Percentiles rank a stretch among this genome's conserved stretches.
phyloP scores from a whole-genome alignment of 768 basidiomycete genomes.

The Trametes villosa region DNA sequence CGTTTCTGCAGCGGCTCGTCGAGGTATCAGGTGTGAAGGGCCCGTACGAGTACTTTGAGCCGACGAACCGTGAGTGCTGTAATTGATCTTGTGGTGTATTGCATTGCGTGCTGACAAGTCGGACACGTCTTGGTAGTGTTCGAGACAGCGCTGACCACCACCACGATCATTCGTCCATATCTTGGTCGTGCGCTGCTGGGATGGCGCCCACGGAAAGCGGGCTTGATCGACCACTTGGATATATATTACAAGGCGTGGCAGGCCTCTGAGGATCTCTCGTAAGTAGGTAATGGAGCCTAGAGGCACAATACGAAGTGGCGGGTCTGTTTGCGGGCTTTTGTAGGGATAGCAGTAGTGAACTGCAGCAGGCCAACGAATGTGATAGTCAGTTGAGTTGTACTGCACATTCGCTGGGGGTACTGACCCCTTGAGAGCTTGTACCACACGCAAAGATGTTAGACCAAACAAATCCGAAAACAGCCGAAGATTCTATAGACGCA shows the following conservation, averaged over 20 bases:
- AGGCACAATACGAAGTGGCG: too few species aligned
- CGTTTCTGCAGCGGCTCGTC: constrained; percentile 43
- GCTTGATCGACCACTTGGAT: constrained; percentile 48
- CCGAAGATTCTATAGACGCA: neutral
- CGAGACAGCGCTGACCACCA: constrained; percentile 41
- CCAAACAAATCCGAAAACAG: too few species aligned
- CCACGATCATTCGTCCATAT: constrained; percentile 40
- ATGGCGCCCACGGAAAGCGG: constrained; percentile 47
- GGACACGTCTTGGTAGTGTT: constrained; percentile 33
- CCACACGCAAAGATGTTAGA: too few species aligned
- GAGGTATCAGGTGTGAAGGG: constrained; percentile 43
- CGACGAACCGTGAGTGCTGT: constrained; percentile 41
- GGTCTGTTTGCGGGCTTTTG: too few species aligned
- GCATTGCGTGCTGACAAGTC: neutral
- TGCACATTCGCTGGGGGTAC: too few species aligned
- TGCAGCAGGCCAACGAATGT: too few species aligned
- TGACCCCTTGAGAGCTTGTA: too few species aligned
- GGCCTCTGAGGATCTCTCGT: constrained; percentile 25
- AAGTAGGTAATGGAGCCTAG: too few species aligned
- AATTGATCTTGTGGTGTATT: neutral
- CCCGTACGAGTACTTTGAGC: constrained; percentile 39
- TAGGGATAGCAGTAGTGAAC: too few species aligned
- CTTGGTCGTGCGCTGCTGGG: constrained; percentile 47
- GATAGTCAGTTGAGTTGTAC: too few species aligned
- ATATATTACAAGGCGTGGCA: constrained; percentile 46